Evolutionary conservation across 768 basidiomycete genomes (phyloP), one percentile per base, ranked within the genome.

Genomic region (Boletellus ananiceps): DNA sequence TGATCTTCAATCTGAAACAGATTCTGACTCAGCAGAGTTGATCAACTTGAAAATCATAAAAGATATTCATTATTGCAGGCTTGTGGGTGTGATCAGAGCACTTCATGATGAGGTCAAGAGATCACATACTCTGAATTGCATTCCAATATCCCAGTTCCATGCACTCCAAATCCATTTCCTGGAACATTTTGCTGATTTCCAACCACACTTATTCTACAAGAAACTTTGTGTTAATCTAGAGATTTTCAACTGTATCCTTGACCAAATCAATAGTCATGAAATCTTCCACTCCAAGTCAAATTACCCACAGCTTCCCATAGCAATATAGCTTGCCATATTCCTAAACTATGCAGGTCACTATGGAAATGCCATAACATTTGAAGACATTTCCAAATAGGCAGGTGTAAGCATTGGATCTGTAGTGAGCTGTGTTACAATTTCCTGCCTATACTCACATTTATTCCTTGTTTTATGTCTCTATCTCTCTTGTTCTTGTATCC

Each of bases 291-390:
- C 52, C 13, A 45, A 47, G 2, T 59, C 51, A 2, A 42, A 54
- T 14, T 27, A 52, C n/a, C 5, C 15, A 13, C 66, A 69, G 37
- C 51, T 61, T n/a, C 64, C 61, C 0, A 46, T 70, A 25, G 54
- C 60, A 9, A 49, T 56, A 7, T 69, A 70, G 43, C 49, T 18
- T 50, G 61, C 12, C 57, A 67, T 14, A 71, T 73, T 53, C 14
- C 40, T 19, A 55, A 57, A 8, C 13, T 19, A 46, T 2, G 48
- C 52, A 27, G 62, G 69, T 1, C 67, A 67, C 27, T 53, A 59
- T 47, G 61, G 69, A 14, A 72, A 70, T 52, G 39, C 36, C 1
- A 3, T 18, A 1, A 3, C 42, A 2, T 6, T 13, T 0, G 32
- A 48, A n/a, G 36, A 56, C 11, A 8, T 58, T 2, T 29, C 35